Conservation (phyloP, 2,329 filamentous ascomycete species). For the Paradendryphiella salina region DNA sequence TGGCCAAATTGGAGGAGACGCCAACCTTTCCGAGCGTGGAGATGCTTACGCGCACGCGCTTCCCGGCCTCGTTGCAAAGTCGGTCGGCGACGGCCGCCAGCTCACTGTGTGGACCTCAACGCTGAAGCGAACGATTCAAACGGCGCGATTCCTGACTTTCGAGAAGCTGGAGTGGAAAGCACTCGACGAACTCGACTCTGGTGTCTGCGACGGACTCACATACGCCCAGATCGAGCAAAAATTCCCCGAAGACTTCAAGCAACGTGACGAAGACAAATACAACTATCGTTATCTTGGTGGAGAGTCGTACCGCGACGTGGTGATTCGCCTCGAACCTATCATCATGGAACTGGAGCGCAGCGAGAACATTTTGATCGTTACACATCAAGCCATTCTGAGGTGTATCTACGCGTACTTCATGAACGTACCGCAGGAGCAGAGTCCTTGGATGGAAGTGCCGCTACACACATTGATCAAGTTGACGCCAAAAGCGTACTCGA, state of each 20-base stretch:
- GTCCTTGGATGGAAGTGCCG: constrained; percentile 98
- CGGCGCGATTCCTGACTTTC: constrained; percentile 83
- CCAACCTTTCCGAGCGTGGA: constrained; percentile 81
- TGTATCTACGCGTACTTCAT: constrained; percentile 99
- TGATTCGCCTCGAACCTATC: constrained; percentile 96
- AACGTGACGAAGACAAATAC: constrained; percentile 98
- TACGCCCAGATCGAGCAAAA: constrained; percentile 91
- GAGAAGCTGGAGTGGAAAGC: constrained; percentile 99
- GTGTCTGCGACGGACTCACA: constrained; percentile 94
- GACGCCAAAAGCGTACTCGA: constrained; percentile 91
- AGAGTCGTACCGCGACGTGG: constrained; percentile 94
- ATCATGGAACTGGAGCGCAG: constrained; percentile 98
- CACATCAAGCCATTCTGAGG: constrained; percentile 92
- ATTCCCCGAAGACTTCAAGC: constrained; percentile 92
- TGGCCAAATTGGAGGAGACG: constrained; percentile 91
- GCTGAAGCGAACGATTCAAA: constrained; percentile 84
- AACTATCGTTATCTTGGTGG: constrained; percentile 98
- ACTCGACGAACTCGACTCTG: constrained; percentile 93
- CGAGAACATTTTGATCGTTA: constrained; percentile 97
- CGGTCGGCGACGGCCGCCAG: constrained; percentile 73
- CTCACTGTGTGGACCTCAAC: constrained; percentile 77
- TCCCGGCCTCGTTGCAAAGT: constrained; percentile 80
- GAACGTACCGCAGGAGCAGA: constrained; percentile 90
- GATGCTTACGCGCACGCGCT: constrained; percentile 84
- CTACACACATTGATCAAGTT: constrained; percentile 96